A percentile compares a stretch with the other conserved stretches of the same genome.
Evolutionary conservation across 192 early-diverging fungal genomes (phyloP).

Genomic region (Mortierella hygrophila): DNA sequence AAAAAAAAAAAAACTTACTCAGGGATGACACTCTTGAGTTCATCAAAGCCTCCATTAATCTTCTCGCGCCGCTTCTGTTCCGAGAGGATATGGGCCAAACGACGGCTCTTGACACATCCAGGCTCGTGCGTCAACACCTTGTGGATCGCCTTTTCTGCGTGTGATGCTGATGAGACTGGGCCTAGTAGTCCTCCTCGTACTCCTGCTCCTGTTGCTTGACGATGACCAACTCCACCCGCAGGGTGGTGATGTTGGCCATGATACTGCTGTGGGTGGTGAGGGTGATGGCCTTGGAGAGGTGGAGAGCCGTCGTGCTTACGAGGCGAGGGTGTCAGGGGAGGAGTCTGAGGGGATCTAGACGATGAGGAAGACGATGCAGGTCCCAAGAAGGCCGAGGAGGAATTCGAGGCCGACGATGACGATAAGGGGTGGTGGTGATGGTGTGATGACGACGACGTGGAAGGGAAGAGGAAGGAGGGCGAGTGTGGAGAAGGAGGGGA

Average conservation of each 20-base stretch:
- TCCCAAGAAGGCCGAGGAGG: constrained; percentile 3
- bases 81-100: constrained; percentile 55
- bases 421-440: neutral
- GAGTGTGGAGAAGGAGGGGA: neutral
- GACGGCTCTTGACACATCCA: constrained; percentile 28
- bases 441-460: neutral
- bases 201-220: neutral
- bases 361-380: neutral
- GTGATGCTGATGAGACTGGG: neutral
- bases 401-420: neutral
- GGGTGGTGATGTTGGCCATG: neutral
- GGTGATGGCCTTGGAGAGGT: constrained; percentile 5
- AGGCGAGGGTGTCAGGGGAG: constrained; percentile 36
- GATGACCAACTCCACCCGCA: neutral
- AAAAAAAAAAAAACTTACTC: constrained; percentile 23
- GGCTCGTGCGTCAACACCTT: constrained; percentile 20
- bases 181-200: neutral
- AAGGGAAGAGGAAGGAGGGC: neutral
- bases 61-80: constrained; percentile 60
- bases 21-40: constrained; percentile 56
- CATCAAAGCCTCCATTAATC: constrained; percentile 58
- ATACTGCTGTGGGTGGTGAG: neutral
- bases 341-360: constrained; percentile 36
- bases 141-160: constrained; percentile 4
- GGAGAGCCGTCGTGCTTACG: constrained; percentile 7